Conservation (phyloP, 2,329 filamentous ascomycete genomes). For the Aspergillus sp. region DNA sequence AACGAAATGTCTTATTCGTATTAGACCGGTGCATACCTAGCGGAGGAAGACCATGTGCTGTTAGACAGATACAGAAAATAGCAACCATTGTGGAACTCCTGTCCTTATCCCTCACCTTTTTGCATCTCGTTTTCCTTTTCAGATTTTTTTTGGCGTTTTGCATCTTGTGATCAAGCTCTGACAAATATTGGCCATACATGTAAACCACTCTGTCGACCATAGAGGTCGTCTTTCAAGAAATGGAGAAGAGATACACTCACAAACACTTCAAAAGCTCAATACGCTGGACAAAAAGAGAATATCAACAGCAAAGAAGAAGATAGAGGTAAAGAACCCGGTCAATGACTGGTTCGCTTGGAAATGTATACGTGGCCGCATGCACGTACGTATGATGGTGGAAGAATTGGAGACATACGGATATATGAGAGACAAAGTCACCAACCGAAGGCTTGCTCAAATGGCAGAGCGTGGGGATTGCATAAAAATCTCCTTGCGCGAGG, state of each 20-base stretch:
- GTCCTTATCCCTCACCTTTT: neutral
- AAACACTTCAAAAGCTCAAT: constrained; percentile 15
- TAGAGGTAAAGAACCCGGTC: neutral
- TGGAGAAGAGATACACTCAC: constrained; percentile 16
- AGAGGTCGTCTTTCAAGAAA: constrained; percentile 17
- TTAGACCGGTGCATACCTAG: constrained; percentile 5
- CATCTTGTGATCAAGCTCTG: constrained; percentile 5
- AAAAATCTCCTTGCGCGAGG: constrained; percentile 38
- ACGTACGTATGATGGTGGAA: neutral
- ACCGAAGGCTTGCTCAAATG: neutral
- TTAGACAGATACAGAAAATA: constrained; percentile 25
- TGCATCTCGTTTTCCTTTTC: neutral
- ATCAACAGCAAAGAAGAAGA: constrained; percentile 4
- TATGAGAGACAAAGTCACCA: neutral
- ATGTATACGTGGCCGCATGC: neutral
- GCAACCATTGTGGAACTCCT: constrained; percentile 1
- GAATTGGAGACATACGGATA: neutral
- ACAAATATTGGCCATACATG: constrained; percentile 16
- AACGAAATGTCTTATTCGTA: neutral
- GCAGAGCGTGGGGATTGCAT: constrained; percentile 35
- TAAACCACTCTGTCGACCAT: constrained; percentile 12
- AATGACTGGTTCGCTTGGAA: neutral
- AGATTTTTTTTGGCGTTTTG: neutral
- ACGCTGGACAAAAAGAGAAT: constrained; percentile 4
- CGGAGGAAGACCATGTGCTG: constrained; percentile 18